Evolutionary conservation across 1,284 basidiomycete species (phyloP), one percentile per base, ranked within the genome.

Genomic region (Trametes sp.): DNA sequence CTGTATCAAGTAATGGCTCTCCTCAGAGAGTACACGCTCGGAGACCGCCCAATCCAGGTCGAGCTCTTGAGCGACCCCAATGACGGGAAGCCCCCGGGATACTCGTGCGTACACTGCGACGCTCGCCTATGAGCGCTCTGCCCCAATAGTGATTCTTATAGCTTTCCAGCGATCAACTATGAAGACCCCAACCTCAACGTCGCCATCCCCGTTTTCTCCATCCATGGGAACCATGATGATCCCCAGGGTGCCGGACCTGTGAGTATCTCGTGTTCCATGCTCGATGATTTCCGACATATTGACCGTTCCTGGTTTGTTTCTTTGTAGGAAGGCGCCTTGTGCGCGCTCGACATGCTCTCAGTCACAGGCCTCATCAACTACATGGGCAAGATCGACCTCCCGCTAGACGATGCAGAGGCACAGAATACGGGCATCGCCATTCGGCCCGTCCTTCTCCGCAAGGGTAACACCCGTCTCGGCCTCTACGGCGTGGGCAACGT

Each of bases 191-290:
- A 99, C 74, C 83, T 98, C 62, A 99, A 99, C 73, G 86, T 99
- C 56, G 89, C 88, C 23, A 94, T 98, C 29, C 98, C 98, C 2
- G 92, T 98, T 24, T 99, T 99, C 78, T 98, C 96, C 0, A 99
- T 99, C 49, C 97, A 99, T 72, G 98, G 97, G 45, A 99, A 99
- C 74, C 98, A 99, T 76, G 98, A 99, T 74, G 97, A 99, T 71
- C 97, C 98, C 33, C 98, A 99, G 78, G 98, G 97, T 24, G 90
- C 95, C 13, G 96, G 96, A 14, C 85, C 93, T 11, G 95, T 95
- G 70, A 68, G 26, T 31, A 23, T 53, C 19, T 33, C 35, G 4
- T 29, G n/a, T 52, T 21, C 8, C 36, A 44, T 33, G 31, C 31
- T 38, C 42, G 21, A n/a, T 9, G 19, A 23, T 21, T 16, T 16